Evolutionary conservation across 306 rosid species (phyloP), one percentile per base, ranked within the genome.

Genomic region (Trifolium fragiferum): DNA sequence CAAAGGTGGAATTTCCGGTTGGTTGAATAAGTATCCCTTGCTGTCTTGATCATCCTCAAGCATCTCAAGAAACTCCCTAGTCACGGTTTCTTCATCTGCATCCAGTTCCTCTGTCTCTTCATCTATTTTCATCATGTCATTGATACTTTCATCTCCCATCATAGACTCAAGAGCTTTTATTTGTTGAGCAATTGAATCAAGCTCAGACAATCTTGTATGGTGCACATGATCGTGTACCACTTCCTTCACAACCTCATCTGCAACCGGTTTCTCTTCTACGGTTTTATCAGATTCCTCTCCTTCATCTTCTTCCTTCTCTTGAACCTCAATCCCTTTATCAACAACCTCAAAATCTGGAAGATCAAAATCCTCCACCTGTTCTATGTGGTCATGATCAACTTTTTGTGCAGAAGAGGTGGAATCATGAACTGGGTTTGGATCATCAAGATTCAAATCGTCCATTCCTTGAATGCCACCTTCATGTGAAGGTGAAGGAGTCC

Each of bases 391-490:
- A 63, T 83, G 73, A 14, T 84, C 77, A 12, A 47, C 57, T 76
- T 86, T 91, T 75, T 76, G 78, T 10, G 64, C 4, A 7, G 91
- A 71, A 16, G 85, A 40, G 23, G 87, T 72, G 41, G 88, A 79
- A 76, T 74, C 80, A 33, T 82, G 81, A 76, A 64, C 84, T 15
- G 92, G 90, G 32, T 84, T 86, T 9, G 97, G 99, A 33, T 95
- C 97, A 59, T 95, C 99, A 71, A 95, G 97, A 72, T 95, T 80
- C 82, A 95, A 81, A 37, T 95, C 97, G 70, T 92, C 99, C 84
- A 95, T 90, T 47, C 87, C 98, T 33, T 86, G 89, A 72, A 88
- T 84, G 44, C 84, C 88, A 1, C 54, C 77, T 19, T 47, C 71
- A 0, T 8, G 35, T 66, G 55, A 44, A 20, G 80, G 85, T 62